Evolutionary conservation across 2,329 filamentous ascomycete species (phyloP).

Genomic region (Fusarium nanum): DNA sequence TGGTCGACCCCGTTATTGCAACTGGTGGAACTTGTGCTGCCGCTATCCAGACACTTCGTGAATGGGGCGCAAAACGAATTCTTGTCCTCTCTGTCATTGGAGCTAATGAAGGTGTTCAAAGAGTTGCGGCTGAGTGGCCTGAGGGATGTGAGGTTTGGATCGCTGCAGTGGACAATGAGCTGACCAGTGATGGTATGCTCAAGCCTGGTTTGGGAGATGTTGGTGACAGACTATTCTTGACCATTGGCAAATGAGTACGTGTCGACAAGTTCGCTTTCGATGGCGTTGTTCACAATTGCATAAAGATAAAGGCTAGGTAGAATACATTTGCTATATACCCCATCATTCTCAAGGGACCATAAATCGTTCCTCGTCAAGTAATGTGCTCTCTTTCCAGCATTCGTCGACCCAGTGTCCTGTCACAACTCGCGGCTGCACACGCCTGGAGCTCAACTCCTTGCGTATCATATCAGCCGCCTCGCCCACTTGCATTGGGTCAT

Average conservation of each 20-base stretch:
- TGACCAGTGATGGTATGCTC: slow-evolving; percentile 88
- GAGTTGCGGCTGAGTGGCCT: slow-evolving; percentile 81
- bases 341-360: slow-evolving; percentile 43
- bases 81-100: slow-evolving; percentile 81
- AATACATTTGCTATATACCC: slow-evolving; percentile 36
- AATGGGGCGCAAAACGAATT: slow-evolving; percentile 90
- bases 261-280: not conserved
- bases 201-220: slow-evolving; percentile 91
- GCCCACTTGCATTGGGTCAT: slow-evolving; percentile 54
- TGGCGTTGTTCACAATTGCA: slow-evolving; percentile 15
- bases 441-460: slow-evolving; percentile 57
- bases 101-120: slow-evolving; percentile 75
- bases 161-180: slow-evolving; percentile 78
- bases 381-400: slow-evolving; percentile 82
- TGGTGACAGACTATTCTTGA: slow-evolving; percentile 89
- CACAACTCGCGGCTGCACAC: slow-evolving; percentile 75
- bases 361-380: slow-evolving; percentile 81
- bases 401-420: slow-evolving; percentile 78
- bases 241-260: slow-evolving; percentile 78
- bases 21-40: slow-evolving; percentile 91
- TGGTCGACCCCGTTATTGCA: slow-evolving; percentile 93
- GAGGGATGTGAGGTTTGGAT: slow-evolving; percentile 84
- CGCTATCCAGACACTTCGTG: slow-evolving; percentile 86
- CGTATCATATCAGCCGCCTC: slow-evolving; percentile 59
- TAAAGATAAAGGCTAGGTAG: slow-evolving; percentile 36